phyloP scores from a whole-genome alignment of 768 basidiomycete species.

The Amyloporia xantha region DNA sequence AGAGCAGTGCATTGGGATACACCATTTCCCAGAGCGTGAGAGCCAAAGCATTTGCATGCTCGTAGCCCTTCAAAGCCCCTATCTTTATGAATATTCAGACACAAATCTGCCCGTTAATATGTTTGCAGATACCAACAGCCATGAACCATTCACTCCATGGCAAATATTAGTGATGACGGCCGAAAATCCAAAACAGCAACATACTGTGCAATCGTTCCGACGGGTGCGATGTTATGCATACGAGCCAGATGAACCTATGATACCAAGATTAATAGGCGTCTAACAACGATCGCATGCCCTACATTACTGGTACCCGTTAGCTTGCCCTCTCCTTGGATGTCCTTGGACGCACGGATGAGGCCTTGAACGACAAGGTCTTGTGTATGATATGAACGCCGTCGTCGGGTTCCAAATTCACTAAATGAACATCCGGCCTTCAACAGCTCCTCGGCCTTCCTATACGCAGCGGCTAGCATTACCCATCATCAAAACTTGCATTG shows the following conservation, averaged over 20 bases:
- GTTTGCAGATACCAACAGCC: slow-evolving; percentile 50
- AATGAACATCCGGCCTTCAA: slow-evolving; percentile 60
- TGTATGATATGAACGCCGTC: slow-evolving; percentile 62
- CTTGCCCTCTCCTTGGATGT: slow-evolving; percentile 41
- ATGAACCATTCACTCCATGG: slow-evolving; percentile 81
- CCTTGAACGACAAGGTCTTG: slow-evolving; percentile 75
- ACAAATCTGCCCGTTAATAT: not conserved
- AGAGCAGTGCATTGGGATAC: slow-evolving; percentile 48
- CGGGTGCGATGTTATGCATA: slow-evolving; percentile 55
- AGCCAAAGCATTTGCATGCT: slow-evolving; percentile 62
- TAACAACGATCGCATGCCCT: slow-evolving; percentile 16
- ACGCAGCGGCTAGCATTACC: slow-evolving; percentile 75
- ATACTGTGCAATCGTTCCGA: slow-evolving; percentile 86
- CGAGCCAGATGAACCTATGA: slow-evolving; percentile 77
- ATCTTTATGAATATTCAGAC: slow-evolving; percentile 37
- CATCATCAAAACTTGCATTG: not conserved
- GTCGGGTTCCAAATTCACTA: slow-evolving; percentile 84
- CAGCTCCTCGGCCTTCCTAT: slow-evolving; percentile 60
- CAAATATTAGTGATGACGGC: slow-evolving; percentile 4
- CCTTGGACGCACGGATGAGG: slow-evolving; percentile 58
- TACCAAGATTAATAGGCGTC: slow-evolving; percentile 2
- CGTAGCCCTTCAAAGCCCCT: slow-evolving; percentile 80
- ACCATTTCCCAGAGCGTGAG: slow-evolving; percentile 84
- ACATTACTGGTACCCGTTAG: slow-evolving; percentile 92
- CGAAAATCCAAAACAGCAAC: slow-evolving; percentile 21